Evolutionary conservation across 306 rosid genomes (phyloP), one percentile per base, ranked within the genome.

Genomic region (Malus fusca): DNA sequence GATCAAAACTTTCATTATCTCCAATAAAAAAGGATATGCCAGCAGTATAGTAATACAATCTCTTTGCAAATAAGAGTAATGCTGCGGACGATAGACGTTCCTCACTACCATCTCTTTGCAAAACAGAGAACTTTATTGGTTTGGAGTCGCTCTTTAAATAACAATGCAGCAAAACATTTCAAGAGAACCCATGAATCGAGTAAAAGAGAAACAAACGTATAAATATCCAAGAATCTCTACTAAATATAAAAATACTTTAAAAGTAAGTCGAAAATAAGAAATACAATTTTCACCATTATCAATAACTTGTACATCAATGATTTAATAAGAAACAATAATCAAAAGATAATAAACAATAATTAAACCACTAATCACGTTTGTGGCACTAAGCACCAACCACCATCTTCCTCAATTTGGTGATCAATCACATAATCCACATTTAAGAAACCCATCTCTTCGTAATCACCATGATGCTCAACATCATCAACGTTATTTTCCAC

Each of bases 301-400:
- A 59, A n/a, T 59, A 22, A 60, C 67, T 58, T 8, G 55, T 37
- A 53, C 53, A n/a, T 53, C 46, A 52, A 56, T 14, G 52, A 46
- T 13, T 4, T 1, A 7, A 17, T 40, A 17, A 21, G 4, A 40
- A 17, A 43, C 8, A 40, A n/a, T 17, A 60, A 58, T 35, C 4
- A 6, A 42, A 60, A 13, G 11, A n/a, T n/a, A 9, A 58, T 0
- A 59, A 22, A 18, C 55, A 68, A 3, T 2, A 28, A 62, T 35
- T 31, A 61, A 65, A 9, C 61, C 28, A 74, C 33, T 22, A 48
- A 68, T 86, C 80, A 84, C 11, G 40, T 72, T 42, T 71, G 82
- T 52, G 82, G 86, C 69, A 92, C 91, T 35, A 87, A 51, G 61
- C 75, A 84, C 91, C 96, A 90, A 63, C 69, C 90, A 25, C 83